Base-by-base conservation (phyloP, 2,329 filamentous ascomycete species). In the Arthroderma uncinatum region DNA sequence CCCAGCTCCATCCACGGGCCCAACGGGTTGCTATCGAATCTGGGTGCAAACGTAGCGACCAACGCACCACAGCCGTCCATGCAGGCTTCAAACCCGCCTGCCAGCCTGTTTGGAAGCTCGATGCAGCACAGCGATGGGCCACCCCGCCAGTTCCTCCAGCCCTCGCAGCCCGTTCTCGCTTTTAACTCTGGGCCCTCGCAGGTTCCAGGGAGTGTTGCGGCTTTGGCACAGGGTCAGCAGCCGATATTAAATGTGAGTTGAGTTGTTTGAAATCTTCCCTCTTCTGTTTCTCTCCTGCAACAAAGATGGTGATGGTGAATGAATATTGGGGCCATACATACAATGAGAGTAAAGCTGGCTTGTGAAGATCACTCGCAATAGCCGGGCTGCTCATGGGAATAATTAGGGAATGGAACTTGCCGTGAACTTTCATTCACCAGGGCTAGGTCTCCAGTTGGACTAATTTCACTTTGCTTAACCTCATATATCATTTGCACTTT, bases 1-100 rank as follows among this genome's bases (percentile, higher is more conserved):
- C 75, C 86, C 58, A 86, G 84, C 62, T 86, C 89, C 55, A 94
- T 96, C 57, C 92, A 95, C 69, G 94, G 90, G 48, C 92, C 92
- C 1, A 92, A 93, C 63, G 92, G 92, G 7, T 79, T 97, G 36
- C 81, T 97, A 39, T 82, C 85, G 7, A 89, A 84, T 63, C 83
- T 89, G 64, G 83, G 84, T 34, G 79, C 80, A 34, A 74, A 77
- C 37, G 76, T 80, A 28, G 71, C 78, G 37, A 79, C 78, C 63
- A 74, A 78, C 36, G 30, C 57, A 5, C 73, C 80, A 58, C 74
- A 77, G 65, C 71, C 75, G 60, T 74, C 81, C 10, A 76, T 85
- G 56, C 79, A 79, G 23, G 78, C 79, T 21, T 78, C 84, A 33
- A 82, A 76, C 60, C 81, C 81, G 12, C 79, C 82, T 53, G 80